Evolutionary conservation across 1,284 basidiomycete genomes (phyloP), one percentile per base, ranked within the genome.

Genomic region (Cutaneotrichosporon spelunceum): DNA sequence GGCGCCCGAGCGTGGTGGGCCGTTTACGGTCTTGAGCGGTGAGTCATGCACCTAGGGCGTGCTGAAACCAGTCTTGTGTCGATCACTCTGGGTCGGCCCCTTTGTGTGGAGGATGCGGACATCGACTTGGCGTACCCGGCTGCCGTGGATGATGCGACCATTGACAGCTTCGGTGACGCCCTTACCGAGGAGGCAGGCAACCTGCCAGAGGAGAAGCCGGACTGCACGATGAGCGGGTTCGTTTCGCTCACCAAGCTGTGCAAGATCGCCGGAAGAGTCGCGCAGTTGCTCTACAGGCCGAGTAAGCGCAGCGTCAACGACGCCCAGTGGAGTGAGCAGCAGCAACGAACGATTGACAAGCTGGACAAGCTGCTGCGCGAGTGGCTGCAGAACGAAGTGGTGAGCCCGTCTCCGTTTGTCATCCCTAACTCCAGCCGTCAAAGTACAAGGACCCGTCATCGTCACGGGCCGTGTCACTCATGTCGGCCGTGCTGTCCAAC

Each of bases 1-100:
- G 86, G 90, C 34, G 82, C 88, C 57, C 90, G 92, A 77, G 87
- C 91, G 53, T 93, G 91, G 90, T 93, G 91, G 90, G 87, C 88
- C 39, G 88, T 92, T 27, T 93, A 93, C 71, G 87, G 87, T 19
- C 81, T 93, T 29, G 91, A 93, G 56, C 65, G 78, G 68, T 70
- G 59, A 64, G 68, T 55, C 49, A 29, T 6, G 13, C 29, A 16
- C 27, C 50, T 11, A 36, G 39, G 34, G 16, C 10, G 19, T 47
- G 24, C 55, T 59, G 49, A 54, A 48, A 14, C 8, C 56, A 87
- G 90, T 58, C 91, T 93, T 88, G 86, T 93, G 29, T 91, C 91
- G 23, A 84, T 93, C 59, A 87, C 90, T 14, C 82, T 93, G 10
- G 91, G 91, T 48, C 84, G 91, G 10, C 71, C 79, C 1, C 62